A percentile compares a stretch with the other conserved stretches of the same genome.
These are phyloP conservation scores for Venturia asperata DNA, from an alignment of 2,329 filamentous ascomycete genomes.

Conservation along the genomic window DNA sequence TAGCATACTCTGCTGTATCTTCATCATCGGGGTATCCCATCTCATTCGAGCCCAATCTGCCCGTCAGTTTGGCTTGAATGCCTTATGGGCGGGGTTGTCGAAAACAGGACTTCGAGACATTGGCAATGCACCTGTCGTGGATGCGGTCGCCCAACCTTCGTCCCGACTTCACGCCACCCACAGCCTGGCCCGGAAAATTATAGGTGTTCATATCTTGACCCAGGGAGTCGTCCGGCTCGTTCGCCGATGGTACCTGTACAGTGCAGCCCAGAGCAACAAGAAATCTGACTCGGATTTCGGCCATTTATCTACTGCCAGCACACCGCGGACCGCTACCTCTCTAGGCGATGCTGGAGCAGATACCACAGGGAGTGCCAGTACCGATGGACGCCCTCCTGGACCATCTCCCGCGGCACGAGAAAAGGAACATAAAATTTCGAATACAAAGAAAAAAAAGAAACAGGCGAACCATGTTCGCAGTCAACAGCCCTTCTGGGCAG, in stretches of 20 bases:
- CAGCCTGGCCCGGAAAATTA: conserved; percentile 43
- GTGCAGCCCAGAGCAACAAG: conserved; percentile 31
- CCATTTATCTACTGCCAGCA: conserved; percentile 5
- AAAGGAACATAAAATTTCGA: conserved; percentile 46
- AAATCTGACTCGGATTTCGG: conserved; percentile 38
- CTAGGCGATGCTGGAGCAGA: conserved; percentile 44
- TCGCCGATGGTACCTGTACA: conserved; percentile 39
- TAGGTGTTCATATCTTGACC: conserved; percentile 68
- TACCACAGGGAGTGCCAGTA: conserved; percentile 36
- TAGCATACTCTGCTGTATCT: conserved; percentile 63
- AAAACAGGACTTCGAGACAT: conserved; percentile 29
- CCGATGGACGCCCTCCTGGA: conserved; percentile 44
- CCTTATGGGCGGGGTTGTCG: conserved; percentile 34
- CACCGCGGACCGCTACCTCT: conserved; percentile 22
- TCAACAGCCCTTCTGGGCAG: conserved; percentile 88
- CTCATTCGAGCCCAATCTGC: conserved; percentile 48
- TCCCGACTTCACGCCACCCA: conserved; percentile 10
- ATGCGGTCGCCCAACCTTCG: neutral
- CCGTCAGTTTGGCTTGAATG: conserved; percentile 36
- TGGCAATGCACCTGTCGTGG: neutral
- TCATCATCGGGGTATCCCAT: conserved; percentile 53
- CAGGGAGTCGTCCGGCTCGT: conserved; percentile 66
- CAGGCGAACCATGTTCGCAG: conserved; percentile 86
- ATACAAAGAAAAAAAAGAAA: conserved; percentile 75
- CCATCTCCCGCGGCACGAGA: conserved; percentile 48